Evolutionary conservation across 345 rosid species (phyloP).

Genomic region (Sonneratia caseolaris): DNA sequence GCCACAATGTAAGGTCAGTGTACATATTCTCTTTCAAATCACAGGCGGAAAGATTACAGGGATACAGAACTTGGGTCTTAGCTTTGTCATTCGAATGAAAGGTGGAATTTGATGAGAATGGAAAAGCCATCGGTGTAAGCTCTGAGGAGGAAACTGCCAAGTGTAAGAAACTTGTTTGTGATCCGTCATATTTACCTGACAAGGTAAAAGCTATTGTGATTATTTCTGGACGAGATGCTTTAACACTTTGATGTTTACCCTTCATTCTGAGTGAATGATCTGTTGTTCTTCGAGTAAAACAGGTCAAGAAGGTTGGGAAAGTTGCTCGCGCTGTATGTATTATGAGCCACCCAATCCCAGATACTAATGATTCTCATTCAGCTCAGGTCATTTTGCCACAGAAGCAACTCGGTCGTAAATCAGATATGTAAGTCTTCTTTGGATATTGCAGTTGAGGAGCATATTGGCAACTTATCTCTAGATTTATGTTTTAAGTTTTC

Average conservation of each 20-base stretch:
- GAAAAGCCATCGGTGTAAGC: slow-evolving; percentile 72
- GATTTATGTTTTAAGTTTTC: not conserved
- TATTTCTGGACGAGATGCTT: not conserved
- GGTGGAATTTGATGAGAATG: slow-evolving; percentile 68
- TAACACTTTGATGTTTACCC: not conserved
- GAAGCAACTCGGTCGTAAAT: slow-evolving; percentile 88
- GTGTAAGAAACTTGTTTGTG: slow-evolving; percentile 87
- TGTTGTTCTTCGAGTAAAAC: slow-evolving; percentile 13
- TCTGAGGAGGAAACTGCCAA: slow-evolving; percentile 89
- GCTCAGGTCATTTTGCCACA: slow-evolving; percentile 92
- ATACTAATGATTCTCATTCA: slow-evolving; percentile 76
- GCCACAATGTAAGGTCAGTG: slow-evolving; percentile 75
- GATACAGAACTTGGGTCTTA: not conserved
- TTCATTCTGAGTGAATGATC: not conserved
- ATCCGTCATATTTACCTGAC: slow-evolving; percentile 69
- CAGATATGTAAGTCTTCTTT: slow-evolving; percentile 54
- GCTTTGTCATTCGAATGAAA: slow-evolving; percentile 7
- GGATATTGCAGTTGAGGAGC: not conserved
- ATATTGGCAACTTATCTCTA: not conserved
- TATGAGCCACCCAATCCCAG: slow-evolving; percentile 90
- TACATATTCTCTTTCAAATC: not conserved
- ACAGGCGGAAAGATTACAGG: not conserved
- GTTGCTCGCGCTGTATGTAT: slow-evolving; percentile 96
- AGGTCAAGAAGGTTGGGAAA: slow-evolving; percentile 76
- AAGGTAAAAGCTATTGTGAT: slow-evolving; percentile 36